Evolutionary conservation across 208 protist genomes (phyloP), one percentile per base, ranked within the genome.

Genomic region (Novymonas esmeraldas): DNA sequence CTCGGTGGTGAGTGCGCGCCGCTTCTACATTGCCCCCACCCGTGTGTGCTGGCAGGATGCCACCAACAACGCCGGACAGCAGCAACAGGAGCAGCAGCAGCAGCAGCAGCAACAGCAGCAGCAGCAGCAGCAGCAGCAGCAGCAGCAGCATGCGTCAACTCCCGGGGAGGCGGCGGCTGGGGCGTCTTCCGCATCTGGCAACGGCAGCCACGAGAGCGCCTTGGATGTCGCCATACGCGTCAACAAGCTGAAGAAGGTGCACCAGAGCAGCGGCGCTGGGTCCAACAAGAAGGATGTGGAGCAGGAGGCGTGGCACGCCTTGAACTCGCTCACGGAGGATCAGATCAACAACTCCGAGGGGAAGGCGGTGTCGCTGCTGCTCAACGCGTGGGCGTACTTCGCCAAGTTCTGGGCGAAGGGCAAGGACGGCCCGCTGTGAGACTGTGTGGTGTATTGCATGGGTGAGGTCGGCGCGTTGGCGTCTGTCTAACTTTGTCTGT

Each of bases 341-440:
- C 81, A 88, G 45, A 93, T 96, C 54, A 92, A 94, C 67, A 78
- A 62, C n/a, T 87, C 92, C 0, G 87, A 96, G 33, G 92, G 92
- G n/a, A 95, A 95, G 60, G 89, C 82, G 6, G 87, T 96, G 9
- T 85, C 92, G 34, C 68, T 96, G 59, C 70, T 95, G 78, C 79
- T 96, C 22, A 96, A 96, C 64, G 74, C 84, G n/a, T 96, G 92
- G 92, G 89, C 92, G 39, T 95, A 96, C 74, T 96, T 96, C 70
- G 81, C 92, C 3, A 96, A 96, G 77, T 94, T 78, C 48, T 96
- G 92, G 92, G 89, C 87, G 3, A 89, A 88, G 50, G 92, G 92
- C 11, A 90, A 90, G 55, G 89, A 96, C 33, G 92, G 92, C 0
- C 92, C 92, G 10, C 34, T 78, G 4, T 67, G 28, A 57, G 29